Conservation (phyloP, 208 protist species). For the Crithidia fasciculata region DNA sequence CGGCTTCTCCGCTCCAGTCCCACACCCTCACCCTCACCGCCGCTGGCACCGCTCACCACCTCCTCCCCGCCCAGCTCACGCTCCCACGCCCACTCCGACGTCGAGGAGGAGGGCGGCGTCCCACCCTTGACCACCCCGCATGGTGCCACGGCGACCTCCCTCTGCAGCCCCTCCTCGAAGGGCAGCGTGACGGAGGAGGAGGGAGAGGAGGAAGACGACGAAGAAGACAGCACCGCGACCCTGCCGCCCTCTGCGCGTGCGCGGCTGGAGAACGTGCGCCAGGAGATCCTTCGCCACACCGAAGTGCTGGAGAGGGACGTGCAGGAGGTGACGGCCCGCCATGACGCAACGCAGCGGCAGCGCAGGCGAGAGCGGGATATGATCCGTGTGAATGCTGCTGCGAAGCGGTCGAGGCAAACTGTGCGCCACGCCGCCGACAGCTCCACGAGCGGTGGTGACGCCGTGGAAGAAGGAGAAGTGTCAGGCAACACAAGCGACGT, state of each 20-base stretch:
- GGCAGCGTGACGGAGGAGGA: not conserved
- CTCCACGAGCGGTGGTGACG: not conserved
- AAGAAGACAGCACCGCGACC: not conserved
- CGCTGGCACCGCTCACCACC: not conserved
- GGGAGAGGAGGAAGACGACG: conserved; percentile 2
- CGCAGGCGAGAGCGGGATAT: conserved; percentile 26
- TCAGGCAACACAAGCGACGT: conserved; percentile 9
- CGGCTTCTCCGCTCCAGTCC: no score
- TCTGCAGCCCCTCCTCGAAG: not conserved
- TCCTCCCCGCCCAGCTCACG: conserved; percentile 7
- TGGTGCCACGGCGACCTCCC: not conserved
- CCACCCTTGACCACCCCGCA: conserved; percentile 9
- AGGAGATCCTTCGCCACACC: conserved; percentile 18
- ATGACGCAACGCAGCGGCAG: conserved; percentile 30
- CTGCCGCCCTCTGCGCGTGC: conserved; percentile 5
- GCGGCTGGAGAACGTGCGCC: conserved; percentile 25
- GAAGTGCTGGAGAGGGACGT: conserved; percentile 29
- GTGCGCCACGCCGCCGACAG: not conserved
- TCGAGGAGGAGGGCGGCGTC: not conserved
- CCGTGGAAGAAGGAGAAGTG: not conserved
- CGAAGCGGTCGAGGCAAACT: not conserved
- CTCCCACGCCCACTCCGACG: not conserved
- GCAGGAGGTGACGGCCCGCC: conserved; percentile 23
- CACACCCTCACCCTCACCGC: not conserved
- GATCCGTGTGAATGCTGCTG: conserved; percentile 22